Evolutionary conservation across 257 asterid genomes (phyloP).

Genomic region (Petunia axillaris): DNA sequence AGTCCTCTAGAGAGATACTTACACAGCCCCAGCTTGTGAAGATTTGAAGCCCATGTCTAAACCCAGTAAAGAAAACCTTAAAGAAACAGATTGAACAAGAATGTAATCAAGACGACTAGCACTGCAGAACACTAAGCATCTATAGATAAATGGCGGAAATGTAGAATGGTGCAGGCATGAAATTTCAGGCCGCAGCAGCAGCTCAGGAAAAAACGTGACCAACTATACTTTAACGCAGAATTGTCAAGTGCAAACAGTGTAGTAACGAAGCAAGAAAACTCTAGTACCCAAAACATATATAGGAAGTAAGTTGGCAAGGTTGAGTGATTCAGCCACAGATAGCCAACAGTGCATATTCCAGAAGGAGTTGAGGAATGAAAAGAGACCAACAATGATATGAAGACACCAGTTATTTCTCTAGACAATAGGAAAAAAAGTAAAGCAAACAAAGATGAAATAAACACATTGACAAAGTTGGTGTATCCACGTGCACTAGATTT

Average conservation of each 20-base stretch:
- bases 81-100: conserved; percentile 1
- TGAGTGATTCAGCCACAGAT: background rate
- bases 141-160: conserved; percentile 4
- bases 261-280: background rate
- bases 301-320: background rate
- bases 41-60: background rate
- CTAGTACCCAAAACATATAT: conserved; percentile 11
- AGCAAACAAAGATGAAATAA: background rate
- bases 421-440: background rate
- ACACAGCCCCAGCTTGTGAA: conserved; percentile 11
- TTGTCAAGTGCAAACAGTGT: background rate
- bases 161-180: background rate
- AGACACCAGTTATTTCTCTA: background rate
- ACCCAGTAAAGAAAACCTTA: background rate
- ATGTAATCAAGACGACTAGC: background rate
- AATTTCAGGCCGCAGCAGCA: background rate
- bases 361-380: background rate
- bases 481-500: background rate
- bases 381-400: background rate
- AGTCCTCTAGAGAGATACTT: background rate
- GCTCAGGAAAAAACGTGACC: background rate
- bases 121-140: background rate
- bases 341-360: background rate
- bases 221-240: background rate
- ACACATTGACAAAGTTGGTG: background rate